These are phyloP conservation scores for Mayamaea pseudoterrestris DNA, from an alignment of 108 stramenopile genomes.

Conservation along the genomic window DNA sequence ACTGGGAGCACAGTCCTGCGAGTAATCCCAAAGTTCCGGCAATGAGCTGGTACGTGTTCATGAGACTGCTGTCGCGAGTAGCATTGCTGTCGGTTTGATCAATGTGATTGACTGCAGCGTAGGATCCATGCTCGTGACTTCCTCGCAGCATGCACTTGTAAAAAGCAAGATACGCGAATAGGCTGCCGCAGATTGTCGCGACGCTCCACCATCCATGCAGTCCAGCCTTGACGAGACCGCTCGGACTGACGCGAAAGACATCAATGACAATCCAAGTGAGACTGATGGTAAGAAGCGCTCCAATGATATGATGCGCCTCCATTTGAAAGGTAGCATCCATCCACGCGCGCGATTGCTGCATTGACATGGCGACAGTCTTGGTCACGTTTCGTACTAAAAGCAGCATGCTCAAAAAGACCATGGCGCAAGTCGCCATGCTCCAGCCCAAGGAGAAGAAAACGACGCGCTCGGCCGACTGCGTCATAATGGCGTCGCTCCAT, in stretches of 20 bases:
- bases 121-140: too few relatives aligned
- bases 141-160: too few relatives aligned
- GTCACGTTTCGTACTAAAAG: not conserved
- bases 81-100: too few relatives aligned
- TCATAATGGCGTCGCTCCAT: not conserved
- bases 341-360: not conserved
- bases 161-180: too few relatives aligned
- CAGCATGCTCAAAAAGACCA: not conserved
- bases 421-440: not conserved
- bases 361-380: too few relatives aligned
- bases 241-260: too few relatives aligned
- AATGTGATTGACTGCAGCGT: too few relatives aligned
- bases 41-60: not conserved
- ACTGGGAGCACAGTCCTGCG: constrained; percentile 2
- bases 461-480: not conserved
- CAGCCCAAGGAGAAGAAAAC: not conserved
- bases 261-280: not conserved
- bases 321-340: not conserved
- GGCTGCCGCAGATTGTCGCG: too few relatives aligned
- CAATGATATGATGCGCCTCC: constrained; percentile 2
- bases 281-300: not conserved
- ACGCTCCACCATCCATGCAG: too few relatives aligned
- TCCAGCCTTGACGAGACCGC: too few relatives aligned
- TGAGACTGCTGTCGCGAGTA: too few relatives aligned
- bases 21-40: constrained; percentile 1